Evolutionary conservation across 805 yeast species (phyloP).

Genomic region (Yarrowia porcina): DNA sequence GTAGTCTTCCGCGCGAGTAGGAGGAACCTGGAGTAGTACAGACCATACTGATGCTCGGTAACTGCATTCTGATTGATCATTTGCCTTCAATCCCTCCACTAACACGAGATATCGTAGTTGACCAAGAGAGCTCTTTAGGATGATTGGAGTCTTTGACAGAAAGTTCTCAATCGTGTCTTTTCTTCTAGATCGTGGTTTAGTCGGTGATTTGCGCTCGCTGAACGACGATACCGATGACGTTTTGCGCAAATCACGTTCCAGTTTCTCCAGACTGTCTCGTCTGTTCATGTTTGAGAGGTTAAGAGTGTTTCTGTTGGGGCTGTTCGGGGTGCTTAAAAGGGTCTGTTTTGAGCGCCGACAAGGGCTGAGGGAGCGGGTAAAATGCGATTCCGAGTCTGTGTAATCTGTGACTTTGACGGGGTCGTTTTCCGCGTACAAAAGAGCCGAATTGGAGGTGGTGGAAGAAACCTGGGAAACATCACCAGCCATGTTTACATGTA

Average conservation of each 20-base stretch:
- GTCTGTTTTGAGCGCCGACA: background rate
- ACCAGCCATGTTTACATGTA: slow-evolving; percentile 8
- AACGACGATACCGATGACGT: background rate
- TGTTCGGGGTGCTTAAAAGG: background rate
- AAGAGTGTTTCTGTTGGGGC: no score
- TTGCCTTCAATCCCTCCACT: slow-evolving; percentile 44
- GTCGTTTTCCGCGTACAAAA: background rate
- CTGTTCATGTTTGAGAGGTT: background rate
- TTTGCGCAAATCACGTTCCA: slow-evolving; percentile 18
- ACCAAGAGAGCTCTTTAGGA: slow-evolving; percentile 49
- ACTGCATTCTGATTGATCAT: slow-evolving; percentile 46
- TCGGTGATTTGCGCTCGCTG: slow-evolving; percentile 1
- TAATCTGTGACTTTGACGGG: background rate
- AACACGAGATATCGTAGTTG: slow-evolving; percentile 53
- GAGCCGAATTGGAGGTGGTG: background rate
- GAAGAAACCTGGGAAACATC: background rate
- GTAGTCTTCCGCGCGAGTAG: slow-evolving; percentile 55
- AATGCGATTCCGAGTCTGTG: background rate
- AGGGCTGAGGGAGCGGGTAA: background rate
- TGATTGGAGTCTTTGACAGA: slow-evolving; percentile 40
- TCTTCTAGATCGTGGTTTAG: slow-evolving; percentile 34
- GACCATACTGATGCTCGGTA: slow-evolving; percentile 81
- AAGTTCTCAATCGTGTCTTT: slow-evolving; percentile 55
- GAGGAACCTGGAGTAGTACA: slow-evolving; percentile 62
- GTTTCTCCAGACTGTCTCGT: slow-evolving; percentile 10